Percentiles rank a stretch among this genome's conserved stretches.
phyloP scores from a whole-genome alignment of 2,329 filamentous ascomycete genomes.

The Monosporascus sp. region DNA sequence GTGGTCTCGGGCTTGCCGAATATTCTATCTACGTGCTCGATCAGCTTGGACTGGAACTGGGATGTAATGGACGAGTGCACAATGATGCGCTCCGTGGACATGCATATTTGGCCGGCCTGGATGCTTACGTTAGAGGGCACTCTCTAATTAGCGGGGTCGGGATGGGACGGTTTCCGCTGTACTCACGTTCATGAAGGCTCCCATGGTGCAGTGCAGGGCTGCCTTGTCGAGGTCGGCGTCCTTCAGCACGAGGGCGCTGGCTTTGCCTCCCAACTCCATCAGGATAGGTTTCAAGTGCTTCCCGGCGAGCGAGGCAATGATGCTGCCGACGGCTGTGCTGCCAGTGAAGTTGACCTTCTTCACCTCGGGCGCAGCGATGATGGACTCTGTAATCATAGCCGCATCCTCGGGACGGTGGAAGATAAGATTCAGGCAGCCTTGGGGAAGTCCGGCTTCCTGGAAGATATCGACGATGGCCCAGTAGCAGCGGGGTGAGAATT shows the following conservation, averaged over 20 bases:
- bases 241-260: conserved; percentile 31
- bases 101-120: conserved; percentile 29
- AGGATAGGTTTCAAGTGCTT: conserved; percentile 33
- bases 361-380: conserved; percentile 29
- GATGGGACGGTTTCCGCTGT: too few relatives aligned
- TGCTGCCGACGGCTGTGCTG: conserved; percentile 29
- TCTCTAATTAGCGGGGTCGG: too few relatives aligned
- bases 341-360: conserved; percentile 37
- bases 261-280: conserved; percentile 38
- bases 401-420: conserved; percentile 25
- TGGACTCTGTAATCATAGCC: conserved; percentile 23
- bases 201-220: conserved; percentile 6
- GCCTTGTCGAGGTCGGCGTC: conserved; percentile 36
- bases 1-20: too few relatives aligned
- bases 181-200: conserved; percentile 23
- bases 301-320: conserved; percentile 29
- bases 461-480: conserved; percentile 29
- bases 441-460: conserved; percentile 32
- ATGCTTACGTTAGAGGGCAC: conserved; percentile 1
- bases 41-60: too few relatives aligned
- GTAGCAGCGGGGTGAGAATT: conserved; percentile 22
- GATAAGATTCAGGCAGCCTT: conserved; percentile 33
- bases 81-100: conserved; percentile 26
- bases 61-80: too few relatives aligned
- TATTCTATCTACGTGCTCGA: too few relatives aligned